Percentiles rank a stretch among this genome's conserved stretches.
Conservation (phyloP, 1,284 basidiomycete genomes). For the Cryptococcus hybrid region DNA sequence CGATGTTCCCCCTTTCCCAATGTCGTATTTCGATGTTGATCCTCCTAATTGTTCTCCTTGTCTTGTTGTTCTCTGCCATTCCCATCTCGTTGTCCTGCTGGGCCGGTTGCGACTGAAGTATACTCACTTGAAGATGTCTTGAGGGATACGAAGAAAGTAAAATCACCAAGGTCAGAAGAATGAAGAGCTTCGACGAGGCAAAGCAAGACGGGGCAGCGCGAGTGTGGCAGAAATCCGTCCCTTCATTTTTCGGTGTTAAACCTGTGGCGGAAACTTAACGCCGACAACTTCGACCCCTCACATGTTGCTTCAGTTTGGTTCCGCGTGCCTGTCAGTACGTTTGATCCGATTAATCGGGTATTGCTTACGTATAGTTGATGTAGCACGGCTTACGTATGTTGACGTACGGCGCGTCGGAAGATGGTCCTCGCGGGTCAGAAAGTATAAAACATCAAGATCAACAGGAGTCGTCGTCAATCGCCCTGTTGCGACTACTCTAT, state of each 20-base stretch:
- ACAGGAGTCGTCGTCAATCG: no score
- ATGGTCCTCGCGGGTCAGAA: no score
- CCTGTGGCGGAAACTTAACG: background rate
- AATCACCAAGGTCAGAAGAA: no score
- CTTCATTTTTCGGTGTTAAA: background rate
- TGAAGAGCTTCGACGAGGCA: no score
- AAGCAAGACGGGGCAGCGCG: no score
- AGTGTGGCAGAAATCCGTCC: no score
- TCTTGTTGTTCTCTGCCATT: constrained; percentile 1
- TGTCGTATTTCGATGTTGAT: constrained; percentile 44
- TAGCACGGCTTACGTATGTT: no score
- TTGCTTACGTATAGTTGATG: background rate
- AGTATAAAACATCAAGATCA: no score
- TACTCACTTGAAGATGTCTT: constrained; percentile 21
- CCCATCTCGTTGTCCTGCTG: background rate
- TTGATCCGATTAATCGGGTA: no score
- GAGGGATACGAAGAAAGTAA: constrained; percentile 12
- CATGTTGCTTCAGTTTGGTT: no score
- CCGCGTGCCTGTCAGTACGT: no score
- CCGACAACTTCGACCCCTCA: background rate
- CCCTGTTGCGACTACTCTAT: background rate
- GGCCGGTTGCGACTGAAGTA: background rate
- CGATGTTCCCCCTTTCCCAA: constrained; percentile 48
- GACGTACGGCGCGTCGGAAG: no score
- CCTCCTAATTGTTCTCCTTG: constrained; percentile 2